Conservation (phyloP, 2,329 filamentous ascomycete genomes). For the Pyrenophora seminiperda region DNA sequence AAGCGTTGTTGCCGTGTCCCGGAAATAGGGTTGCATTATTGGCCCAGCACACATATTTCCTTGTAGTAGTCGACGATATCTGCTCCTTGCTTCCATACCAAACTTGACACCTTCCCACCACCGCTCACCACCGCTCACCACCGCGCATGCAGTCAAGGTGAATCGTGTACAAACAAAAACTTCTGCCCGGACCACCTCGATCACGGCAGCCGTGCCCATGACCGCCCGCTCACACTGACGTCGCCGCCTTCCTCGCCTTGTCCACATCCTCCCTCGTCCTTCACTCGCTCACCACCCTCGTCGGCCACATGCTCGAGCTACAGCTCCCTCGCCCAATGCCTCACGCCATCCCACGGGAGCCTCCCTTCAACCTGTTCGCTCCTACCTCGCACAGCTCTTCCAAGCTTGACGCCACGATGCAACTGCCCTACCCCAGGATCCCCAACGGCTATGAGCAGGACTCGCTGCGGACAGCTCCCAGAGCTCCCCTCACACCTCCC, state of each 20-base stretch:
- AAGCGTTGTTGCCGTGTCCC: slow-evolving; percentile 25
- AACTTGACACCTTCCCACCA: slow-evolving; percentile 4
- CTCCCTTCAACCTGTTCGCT: slow-evolving; percentile 42
- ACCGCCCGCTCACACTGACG: slow-evolving; percentile 22
- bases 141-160: slow-evolving; percentile 29
- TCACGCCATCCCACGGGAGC: slow-evolving; percentile 46
- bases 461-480: slow-evolving; percentile 24
- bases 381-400: slow-evolving; percentile 26
- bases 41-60: slow-evolving; percentile 32
- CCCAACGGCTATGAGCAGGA: slow-evolving; percentile 32
- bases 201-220: slow-evolving; percentile 19
- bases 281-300: slow-evolving; percentile 6
- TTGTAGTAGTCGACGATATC: slow-evolving; percentile 36
- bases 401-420: slow-evolving; percentile 42
- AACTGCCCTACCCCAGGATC: slow-evolving; percentile 40
- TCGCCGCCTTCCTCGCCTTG: slow-evolving; percentile 9
- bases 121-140: slow-evolving; percentile 9
- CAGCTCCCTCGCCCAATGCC: slow-evolving; percentile 49
- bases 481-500: slow-evolving; percentile 43
- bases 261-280: slow-evolving; percentile 14
- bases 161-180: slow-evolving; percentile 24
- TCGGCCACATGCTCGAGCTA: slow-evolving; percentile 49
- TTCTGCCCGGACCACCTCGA: slow-evolving; percentile 3
- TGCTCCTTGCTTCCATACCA: slow-evolving; percentile 38
- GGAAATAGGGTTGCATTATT: slow-evolving; percentile 41